Percentiles rank a stretch among this genome's conserved stretches.
Conservation (phyloP, 139 green algal genomes). For the Coelastrella sp. region DNA sequence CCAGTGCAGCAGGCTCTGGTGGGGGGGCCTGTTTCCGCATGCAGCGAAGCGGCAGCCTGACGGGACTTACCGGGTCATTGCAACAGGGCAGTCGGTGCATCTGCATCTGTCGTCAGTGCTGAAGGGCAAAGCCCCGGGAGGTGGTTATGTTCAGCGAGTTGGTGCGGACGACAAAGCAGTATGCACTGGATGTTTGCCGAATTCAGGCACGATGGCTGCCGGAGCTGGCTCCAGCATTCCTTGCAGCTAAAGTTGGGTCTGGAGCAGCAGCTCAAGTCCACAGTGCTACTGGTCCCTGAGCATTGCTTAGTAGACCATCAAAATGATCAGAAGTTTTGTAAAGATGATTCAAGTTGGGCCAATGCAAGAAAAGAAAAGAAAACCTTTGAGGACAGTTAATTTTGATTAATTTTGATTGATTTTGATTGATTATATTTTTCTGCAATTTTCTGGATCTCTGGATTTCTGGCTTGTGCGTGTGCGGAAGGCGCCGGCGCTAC, state of each 20-base stretch:
- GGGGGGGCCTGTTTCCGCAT: conserved; percentile 84
- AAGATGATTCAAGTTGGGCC: no score
- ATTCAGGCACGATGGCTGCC: conserved; percentile 84
- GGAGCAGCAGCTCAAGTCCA: neutral
- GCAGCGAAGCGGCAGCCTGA: conserved; percentile 78
- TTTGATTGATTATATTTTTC: no score
- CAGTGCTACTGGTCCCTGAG: neutral
- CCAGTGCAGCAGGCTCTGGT: conserved; percentile 66
- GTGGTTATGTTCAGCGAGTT: conserved; percentile 90
- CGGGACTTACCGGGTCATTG: conserved; percentile 68
- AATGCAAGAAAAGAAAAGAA: no score
- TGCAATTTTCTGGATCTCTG: no score
- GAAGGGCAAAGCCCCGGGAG: conserved; percentile 54
- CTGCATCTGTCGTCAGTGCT: conserved; percentile 91
- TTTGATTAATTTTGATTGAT: no score
- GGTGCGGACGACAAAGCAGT: conserved; percentile 65
- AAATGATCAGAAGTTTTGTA: no score
- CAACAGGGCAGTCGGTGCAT: conserved; percentile 53
- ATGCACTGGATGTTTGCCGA: conserved; percentile 70
- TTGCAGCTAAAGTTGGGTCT: conserved; percentile 48
- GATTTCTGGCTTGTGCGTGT: no score
- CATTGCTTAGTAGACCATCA: no score
- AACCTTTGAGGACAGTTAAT: no score
- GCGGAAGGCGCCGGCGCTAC: no score
- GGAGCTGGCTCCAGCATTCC: conserved; percentile 82